Evolutionary conservation across 257 asterid genomes (phyloP).

Genomic region (Buddleja alternifolia): DNA sequence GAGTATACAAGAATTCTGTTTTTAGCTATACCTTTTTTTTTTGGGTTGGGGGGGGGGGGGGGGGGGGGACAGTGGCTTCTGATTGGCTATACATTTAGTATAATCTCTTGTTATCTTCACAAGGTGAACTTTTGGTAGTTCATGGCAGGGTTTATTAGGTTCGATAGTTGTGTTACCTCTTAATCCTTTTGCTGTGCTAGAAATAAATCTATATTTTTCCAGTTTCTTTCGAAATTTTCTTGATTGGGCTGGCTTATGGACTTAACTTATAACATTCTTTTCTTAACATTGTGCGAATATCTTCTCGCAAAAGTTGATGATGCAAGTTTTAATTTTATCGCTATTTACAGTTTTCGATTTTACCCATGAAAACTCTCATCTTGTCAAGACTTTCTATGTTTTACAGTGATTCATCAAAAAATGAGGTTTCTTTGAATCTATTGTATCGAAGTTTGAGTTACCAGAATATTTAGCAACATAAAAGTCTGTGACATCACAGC

Average conservation of each 20-base stretch:
- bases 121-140: neutral
- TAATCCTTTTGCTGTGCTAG: neutral
- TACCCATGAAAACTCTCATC: neutral
- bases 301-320: neutral
- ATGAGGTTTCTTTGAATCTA: too few relatives aligned
- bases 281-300: neutral
- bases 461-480: neutral
- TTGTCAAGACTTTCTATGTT: neutral
- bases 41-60: too few relatives aligned
- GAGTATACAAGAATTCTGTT: neutral
- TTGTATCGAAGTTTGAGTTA: neutral
- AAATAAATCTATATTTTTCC: neutral
- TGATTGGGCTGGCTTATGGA: conserved; percentile 10
- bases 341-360: too few relatives aligned
- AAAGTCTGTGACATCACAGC: neutral
- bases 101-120: neutral
- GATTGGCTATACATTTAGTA: neutral
- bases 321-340: neutral
- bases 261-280: conserved; percentile 11
- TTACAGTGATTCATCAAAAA: neutral
- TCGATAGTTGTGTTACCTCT: neutral
- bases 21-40: too few relatives aligned
- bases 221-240: neutral
- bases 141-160: neutral
- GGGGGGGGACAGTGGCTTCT: neutral